A percentile compares a stretch with the other conserved stretches of the same genome.
Conservation (phyloP, 805 yeast genomes). For the Myxozyma geophila region DNA sequence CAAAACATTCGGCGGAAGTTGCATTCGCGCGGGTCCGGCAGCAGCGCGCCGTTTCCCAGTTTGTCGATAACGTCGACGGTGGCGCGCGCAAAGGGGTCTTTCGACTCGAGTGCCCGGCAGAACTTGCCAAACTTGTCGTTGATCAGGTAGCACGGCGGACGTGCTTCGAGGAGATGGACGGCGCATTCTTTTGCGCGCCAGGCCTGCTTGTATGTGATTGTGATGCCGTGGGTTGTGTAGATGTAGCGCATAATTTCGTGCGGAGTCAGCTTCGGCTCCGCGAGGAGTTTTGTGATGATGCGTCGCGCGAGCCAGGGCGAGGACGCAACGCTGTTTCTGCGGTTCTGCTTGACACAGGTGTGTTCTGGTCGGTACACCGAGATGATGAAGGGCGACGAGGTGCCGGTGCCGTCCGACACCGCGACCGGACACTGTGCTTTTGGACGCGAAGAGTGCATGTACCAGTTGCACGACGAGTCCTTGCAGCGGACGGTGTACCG, state of each 20-base stretch:
- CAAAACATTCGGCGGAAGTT: slow-evolving; percentile 30
- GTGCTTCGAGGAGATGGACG: slow-evolving; percentile 9
- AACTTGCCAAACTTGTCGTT: slow-evolving; percentile 21
- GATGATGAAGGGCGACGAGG: slow-evolving; percentile 21
- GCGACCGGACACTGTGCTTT: slow-evolving; percentile 13
- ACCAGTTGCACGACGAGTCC: slow-evolving; percentile 24
- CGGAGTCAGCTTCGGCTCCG: slow-evolving; percentile 11
- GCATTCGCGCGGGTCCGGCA: slow-evolving; percentile 20
- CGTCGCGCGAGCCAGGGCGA: slow-evolving; percentile 31
- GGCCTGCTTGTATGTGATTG: slow-evolving; percentile 31
- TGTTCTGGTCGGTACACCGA: slow-evolving; percentile 23
- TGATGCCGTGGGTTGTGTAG: slow-evolving; percentile 16
- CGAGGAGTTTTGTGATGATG: slow-evolving; percentile 9
- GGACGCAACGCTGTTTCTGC: slow-evolving; percentile 28
- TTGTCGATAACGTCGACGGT: slow-evolving; percentile 18
- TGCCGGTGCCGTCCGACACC: background rate
- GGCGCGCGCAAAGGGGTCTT: slow-evolving; percentile 23
- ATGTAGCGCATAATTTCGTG: slow-evolving; percentile 24
- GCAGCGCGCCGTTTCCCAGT: slow-evolving; percentile 12
- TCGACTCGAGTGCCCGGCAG: slow-evolving; percentile 13
- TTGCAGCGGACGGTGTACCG: slow-evolving; percentile 28
- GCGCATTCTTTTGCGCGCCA: slow-evolving; percentile 35
- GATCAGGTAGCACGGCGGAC: slow-evolving; percentile 18
- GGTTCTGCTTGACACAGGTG: slow-evolving; percentile 21
- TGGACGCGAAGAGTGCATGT: slow-evolving; percentile 26